Conservation (phyloP, 768 basidiomycete species). For the Tremella mesenterica region DNA sequence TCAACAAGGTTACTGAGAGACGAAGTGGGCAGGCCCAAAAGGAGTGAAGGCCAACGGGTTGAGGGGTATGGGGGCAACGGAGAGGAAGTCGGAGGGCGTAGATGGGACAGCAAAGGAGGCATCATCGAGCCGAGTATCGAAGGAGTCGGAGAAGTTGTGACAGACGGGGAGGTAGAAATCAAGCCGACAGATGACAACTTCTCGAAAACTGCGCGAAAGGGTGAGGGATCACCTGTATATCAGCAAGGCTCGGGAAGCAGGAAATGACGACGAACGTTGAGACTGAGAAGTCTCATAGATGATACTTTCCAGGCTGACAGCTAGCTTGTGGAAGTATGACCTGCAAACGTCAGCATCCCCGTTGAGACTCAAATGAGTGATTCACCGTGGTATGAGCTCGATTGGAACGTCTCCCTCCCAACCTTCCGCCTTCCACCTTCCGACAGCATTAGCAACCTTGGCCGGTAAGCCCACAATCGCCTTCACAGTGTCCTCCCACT, state of each 20-base stretch:
- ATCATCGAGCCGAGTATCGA: conserved; percentile 52
- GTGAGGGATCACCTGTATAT: background rate
- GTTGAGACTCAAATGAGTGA: background rate
- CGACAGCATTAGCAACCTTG: conserved; percentile 68
- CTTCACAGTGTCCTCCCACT: conserved; percentile 71
- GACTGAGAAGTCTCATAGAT: conserved; percentile 31
- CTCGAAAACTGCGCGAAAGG: conserved; percentile 26
- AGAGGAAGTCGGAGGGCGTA: conserved; percentile 44
- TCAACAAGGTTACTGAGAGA: conserved; percentile 52
- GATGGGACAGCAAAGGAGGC: conserved; percentile 43
- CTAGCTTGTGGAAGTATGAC: conserved; percentile 19
- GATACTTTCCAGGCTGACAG: conserved; percentile 21
- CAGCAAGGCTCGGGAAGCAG: background rate
- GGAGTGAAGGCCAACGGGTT: conserved; percentile 32
- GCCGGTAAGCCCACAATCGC: conserved; percentile 59
- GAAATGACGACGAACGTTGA: conserved; percentile 4
- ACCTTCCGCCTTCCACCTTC: conserved; percentile 42
- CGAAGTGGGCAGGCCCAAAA: conserved; percentile 46
- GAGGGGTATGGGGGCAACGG: conserved; percentile 22
- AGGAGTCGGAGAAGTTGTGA: conserved; percentile 43
- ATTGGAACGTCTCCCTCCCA: conserved; percentile 46
- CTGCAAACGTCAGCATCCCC: conserved; percentile 15
- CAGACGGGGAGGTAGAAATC: conserved; percentile 8
- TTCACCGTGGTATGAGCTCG: conserved; percentile 48
- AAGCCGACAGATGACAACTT: conserved; percentile 45